Conservation (phyloP, 2,329 filamentous ascomycete species). For the Didymella glomerata region DNA sequence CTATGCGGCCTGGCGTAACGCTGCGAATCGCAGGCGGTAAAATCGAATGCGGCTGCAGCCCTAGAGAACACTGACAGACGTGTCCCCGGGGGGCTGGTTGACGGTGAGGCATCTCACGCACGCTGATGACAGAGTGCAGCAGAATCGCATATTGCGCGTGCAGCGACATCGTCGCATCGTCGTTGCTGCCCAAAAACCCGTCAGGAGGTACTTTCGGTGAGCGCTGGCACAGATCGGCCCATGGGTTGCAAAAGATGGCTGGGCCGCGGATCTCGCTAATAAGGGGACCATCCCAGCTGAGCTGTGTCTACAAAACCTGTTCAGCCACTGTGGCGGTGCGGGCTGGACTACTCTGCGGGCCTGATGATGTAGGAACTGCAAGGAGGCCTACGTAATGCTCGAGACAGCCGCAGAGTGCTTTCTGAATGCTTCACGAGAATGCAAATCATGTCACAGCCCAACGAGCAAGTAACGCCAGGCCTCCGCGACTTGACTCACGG, state of each 20-base stretch:
- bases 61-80: constrained; percentile 31
- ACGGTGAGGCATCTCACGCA: constrained; percentile 32
- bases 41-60: constrained; percentile 33
- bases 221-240: constrained; percentile 21
- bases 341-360: constrained; percentile 7
- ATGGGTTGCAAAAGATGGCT: constrained; percentile 17
- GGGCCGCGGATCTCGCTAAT: constrained; percentile 11
- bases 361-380: neutral
- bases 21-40: constrained; percentile 25
- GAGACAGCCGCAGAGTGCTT: neutral
- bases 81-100: constrained; percentile 43
- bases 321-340: constrained; percentile 24
- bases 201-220: constrained; percentile 21
- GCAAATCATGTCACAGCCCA: neutral
- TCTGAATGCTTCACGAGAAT: neutral
- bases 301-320: constrained; percentile 17
- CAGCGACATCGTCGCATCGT: neutral
- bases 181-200: constrained; percentile 19
- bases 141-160: constrained; percentile 8
- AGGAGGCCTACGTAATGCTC: constrained; percentile 7
- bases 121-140: constrained; percentile 37
- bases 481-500: constrained; percentile 3
- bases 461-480: neutral
- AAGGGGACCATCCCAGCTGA: constrained; percentile 18
- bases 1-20: constrained; percentile 48